Evolutionary conservation across 176 grass and related monocot genomes (phyloP).

Genomic region (Chloris gayana): DNA sequence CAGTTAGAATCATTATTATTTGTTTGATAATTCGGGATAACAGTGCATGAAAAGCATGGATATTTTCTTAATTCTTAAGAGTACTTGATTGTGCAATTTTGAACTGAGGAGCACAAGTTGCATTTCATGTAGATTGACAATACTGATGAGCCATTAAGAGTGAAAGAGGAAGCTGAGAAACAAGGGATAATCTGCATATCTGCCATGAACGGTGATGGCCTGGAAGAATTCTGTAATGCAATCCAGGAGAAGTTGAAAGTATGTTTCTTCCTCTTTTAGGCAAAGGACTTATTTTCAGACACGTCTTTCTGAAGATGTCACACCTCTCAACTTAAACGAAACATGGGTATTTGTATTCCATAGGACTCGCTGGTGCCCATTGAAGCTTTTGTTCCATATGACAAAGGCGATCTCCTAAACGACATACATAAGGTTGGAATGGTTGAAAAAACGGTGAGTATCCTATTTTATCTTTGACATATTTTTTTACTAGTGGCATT

Average conservation of each 20-base stretch:
- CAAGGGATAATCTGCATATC: constrained; percentile 87
- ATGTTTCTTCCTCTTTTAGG: neutral
- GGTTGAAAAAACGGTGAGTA: constrained; percentile 77
- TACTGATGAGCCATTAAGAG: constrained; percentile 56
- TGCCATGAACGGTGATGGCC: constrained; percentile 75
- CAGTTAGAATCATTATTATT: neutral
- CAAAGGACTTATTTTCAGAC: neutral
- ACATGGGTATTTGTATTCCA: constrained; percentile 29
- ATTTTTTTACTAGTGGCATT: neutral
- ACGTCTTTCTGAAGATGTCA: constrained; percentile 3
- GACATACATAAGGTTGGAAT: constrained; percentile 94
- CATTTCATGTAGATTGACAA: constrained; percentile 71
- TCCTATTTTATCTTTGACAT: neutral
- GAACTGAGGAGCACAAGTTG: neutral
- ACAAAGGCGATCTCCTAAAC: constrained; percentile 89
- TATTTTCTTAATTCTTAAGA: neutral
- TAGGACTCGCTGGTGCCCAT: constrained; percentile 83
- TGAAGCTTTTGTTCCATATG: constrained; percentile 92
- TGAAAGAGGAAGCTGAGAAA: constrained; percentile 73
- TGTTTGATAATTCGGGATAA: neutral
- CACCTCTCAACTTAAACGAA: neutral
- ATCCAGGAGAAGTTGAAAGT: constrained; percentile 88
- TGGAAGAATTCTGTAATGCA: constrained; percentile 77
- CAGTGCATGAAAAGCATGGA: neutral
- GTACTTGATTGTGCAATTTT: neutral